Evolutionary conservation across 2,329 filamentous ascomycete genomes (phyloP), one percentile per base, ranked within the genome.

Genomic region (Sclerotinia minor): DNA sequence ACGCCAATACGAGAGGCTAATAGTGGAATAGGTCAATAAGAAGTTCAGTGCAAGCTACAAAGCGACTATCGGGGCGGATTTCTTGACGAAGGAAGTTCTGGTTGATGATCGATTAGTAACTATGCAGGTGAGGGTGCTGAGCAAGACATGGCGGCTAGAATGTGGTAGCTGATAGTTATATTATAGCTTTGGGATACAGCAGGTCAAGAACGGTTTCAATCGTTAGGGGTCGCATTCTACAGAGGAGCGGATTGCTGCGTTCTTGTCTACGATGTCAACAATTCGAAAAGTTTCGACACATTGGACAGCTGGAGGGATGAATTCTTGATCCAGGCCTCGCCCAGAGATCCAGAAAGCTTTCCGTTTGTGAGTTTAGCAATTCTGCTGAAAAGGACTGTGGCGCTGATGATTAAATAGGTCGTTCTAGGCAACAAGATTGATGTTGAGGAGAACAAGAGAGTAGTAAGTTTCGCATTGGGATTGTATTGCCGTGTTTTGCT

Each of bases 41-140:
- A 98, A 99, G 81, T 99, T 99, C 84, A 97, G 94, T 79, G 94
- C 94, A 74, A 97, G 94, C 83, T 99, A 99, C 88, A 99, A 99
- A 83, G 95, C 95, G 69, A 99, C 95, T 57, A 99, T 99, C 79
- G 95, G 95, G 74, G 95, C 95, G 79, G 95, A 99, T 81, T 99
- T 99, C 81, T 85, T 99, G 70, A 99, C 95, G 67, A 96, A 97
- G 80, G 95, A 99, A 83, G 95, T 99, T 52, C 84, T 97, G 72
- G 94, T 99, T 66, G 95, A 98, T 81, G 95, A 98, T 81, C 88
- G 94, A 78, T 87, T 98, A 77, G 95, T 99, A 73, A 99, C 95
- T 47, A 98, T 99, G 93, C 95, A 98, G 90, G 91, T 92, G 84
- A 64, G 78, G 45, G 29, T 21, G 50, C 17, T 35, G 0, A 29